These are phyloP conservation scores for Rubia tinctorum DNA, from an alignment of 305 asterid species.

Conservation along the genomic window DNA sequence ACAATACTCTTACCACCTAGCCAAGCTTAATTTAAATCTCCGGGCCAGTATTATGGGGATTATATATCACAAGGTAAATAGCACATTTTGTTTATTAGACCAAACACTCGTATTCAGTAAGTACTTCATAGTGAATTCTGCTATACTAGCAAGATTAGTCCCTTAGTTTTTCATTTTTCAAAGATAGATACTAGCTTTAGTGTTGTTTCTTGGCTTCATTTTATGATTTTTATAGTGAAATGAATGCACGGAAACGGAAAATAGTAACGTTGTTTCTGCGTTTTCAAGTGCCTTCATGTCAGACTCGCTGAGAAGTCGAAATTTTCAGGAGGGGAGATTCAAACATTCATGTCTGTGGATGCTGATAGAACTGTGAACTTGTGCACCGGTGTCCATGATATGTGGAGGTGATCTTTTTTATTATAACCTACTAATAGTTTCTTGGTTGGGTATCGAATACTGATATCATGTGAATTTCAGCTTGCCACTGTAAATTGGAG, in stretches of 20 bases:
- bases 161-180: too few relatives aligned
- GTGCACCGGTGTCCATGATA: slow-evolving; percentile 91
- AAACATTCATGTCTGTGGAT: slow-evolving; percentile 98
- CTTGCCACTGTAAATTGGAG: slow-evolving; percentile 96
- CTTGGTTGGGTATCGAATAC: neutral
- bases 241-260: slow-evolving; percentile 5
- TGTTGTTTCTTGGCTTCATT: neutral
- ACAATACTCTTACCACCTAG: slow-evolving; percentile 77
- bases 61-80: slow-evolving; percentile 75
- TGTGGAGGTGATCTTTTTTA: slow-evolving; percentile 71
- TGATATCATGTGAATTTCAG: slow-evolving; percentile 38
- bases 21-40: slow-evolving; percentile 81
- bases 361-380: slow-evolving; percentile 87
- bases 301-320: slow-evolving; percentile 90
- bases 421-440: neutral
- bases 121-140: too few relatives aligned
- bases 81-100: too few relatives aligned
- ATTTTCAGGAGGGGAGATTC: slow-evolving; percentile 99
- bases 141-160: too few relatives aligned
- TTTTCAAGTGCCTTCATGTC: slow-evolving; percentile 68
- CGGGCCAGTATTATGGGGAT: slow-evolving; percentile 88
- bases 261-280: slow-evolving; percentile 4
- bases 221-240: neutral
- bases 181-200: neutral
- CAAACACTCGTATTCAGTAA: too few relatives aligned